Base-by-base conservation (phyloP, 2,329 filamentous ascomycete genomes). In the Cylindrodendrum hubeiense region DNA sequence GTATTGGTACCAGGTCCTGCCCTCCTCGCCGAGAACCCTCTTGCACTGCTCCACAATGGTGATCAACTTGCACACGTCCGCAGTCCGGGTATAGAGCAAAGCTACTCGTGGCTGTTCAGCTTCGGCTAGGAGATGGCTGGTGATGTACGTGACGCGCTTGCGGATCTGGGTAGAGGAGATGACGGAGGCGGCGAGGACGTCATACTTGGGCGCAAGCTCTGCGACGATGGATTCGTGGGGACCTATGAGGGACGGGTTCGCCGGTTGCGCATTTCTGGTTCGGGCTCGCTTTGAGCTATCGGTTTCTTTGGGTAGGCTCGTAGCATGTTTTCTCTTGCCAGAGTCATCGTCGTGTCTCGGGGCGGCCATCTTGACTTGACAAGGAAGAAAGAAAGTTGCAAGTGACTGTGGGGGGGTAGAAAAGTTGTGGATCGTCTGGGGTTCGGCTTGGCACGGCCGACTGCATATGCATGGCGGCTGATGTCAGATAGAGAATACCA, bases 1-100 rank as follows among this genome's bases (percentile, higher is more conserved):
- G 76, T 88, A 89, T 75, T 88, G 87, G 63, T 80, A 87, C 83
- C 85, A 89, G 51, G 79, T 69, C 64, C 79, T 81, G 4, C 81
- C 82, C 43, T 81, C 77, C 54, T 83, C 81, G 33, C 73, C 79
- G 56, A 91, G 78, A 50, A 88, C 80, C 41, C 86, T 80, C 76
- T 91, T 91, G 60, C 84, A 85, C 39, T 92, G 89, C 77, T 94
- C 91, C 47, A 85, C 84, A 49, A 93, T 85, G 4, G 87, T 90
- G 71, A 93, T 87, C 72, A 93, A 82, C 77, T 94, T 94, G 77
- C 83, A 84, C 2, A 87, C 84, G 3, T 88, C 85, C 10, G 76
- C 65, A 0, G 84, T 80, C 21, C 84, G 83, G 33, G 86, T 85
- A 71, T 87, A 82, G 19, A 89, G 77, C 41, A 89, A 75, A n/a